phyloP scores from a whole-genome alignment of 768 basidiomycete genomes.

The Chalciporus pseudorubinellus region DNA sequence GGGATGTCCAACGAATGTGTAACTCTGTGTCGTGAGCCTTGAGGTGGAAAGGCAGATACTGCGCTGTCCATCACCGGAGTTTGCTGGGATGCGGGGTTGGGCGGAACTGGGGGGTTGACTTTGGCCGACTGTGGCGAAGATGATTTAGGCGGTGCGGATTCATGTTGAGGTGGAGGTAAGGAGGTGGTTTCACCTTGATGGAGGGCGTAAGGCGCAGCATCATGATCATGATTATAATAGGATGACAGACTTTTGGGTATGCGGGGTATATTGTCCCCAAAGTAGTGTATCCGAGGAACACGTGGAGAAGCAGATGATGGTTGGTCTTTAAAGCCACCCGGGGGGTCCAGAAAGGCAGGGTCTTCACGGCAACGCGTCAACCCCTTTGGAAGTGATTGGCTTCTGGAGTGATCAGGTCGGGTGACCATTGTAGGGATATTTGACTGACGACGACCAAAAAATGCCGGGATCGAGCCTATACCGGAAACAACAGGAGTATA shows the following conservation, averaged over 20 bases:
- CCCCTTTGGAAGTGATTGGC: conserved; percentile 11
- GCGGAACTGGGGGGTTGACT: conserved; percentile 5
- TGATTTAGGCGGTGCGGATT: conserved; percentile 11
- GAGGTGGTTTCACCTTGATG: conserved; percentile 11
- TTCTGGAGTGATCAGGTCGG: conserved; percentile 11
- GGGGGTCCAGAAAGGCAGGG: neutral
- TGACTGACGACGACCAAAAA: conserved; percentile 5
- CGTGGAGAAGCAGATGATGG: conserved; percentile 3
- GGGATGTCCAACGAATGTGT: conserved; percentile 10
- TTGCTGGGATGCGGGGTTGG: neutral
- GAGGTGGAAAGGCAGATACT: neutral
- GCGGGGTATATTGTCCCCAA: conserved; percentile 8
- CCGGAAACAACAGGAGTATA: conserved; percentile 9
- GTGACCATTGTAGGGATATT: neutral
- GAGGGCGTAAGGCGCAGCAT: conserved; percentile 13
- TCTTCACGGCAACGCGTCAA: too few species aligned
- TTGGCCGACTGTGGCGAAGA: conserved; percentile 9
- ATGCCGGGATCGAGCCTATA: conserved; percentile 2
- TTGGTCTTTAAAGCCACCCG: conserved; percentile 1
- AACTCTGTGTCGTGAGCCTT: conserved; percentile 7
- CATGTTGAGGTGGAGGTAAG: conserved; percentile 23
- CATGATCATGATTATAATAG: conserved; percentile 9
- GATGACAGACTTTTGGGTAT: conserved; percentile 4
- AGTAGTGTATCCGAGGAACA: conserved; percentile 15
- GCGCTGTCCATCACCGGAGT: conserved; percentile 2